phyloP scores from a whole-genome alignment of 176 grass and related monocot species.

The Themeda triandra region DNA sequence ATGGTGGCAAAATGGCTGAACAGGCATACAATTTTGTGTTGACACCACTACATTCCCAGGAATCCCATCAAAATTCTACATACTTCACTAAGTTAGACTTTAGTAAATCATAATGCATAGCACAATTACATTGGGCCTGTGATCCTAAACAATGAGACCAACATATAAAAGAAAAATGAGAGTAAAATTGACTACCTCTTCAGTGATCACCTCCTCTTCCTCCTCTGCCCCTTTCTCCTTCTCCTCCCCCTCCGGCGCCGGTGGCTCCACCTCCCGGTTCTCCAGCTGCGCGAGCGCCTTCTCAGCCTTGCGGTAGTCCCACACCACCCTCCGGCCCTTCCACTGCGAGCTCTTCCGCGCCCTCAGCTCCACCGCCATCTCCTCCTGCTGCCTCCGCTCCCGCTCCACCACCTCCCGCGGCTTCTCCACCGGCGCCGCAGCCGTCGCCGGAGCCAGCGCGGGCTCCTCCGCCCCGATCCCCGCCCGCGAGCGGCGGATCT shows the following conservation, averaged over 20 bases:
- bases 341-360: slow-evolving; percentile 68
- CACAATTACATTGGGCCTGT: background rate
- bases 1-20: background rate
- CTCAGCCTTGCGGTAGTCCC: slow-evolving; percentile 70
- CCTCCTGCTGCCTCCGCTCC: slow-evolving; percentile 46
- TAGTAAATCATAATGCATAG: background rate
- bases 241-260: slow-evolving; percentile 33
- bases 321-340: slow-evolving; percentile 50
- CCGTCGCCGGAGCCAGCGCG: background rate
- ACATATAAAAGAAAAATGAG: background rate
- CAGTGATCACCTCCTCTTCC: slow-evolving; percentile 76
- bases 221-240: slow-evolving; percentile 52
- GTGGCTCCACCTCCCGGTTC: slow-evolving; percentile 54
- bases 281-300: slow-evolving; percentile 70
- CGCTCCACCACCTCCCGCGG: slow-evolving; percentile 35
- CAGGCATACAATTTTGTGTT: background rate
- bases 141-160: background rate
- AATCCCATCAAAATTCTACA: background rate
- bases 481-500: slow-evolving; percentile 67
- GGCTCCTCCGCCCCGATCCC: slow-evolving; percentile 60
- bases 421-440: slow-evolving; percentile 13
- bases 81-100: background rate
- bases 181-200: slow-evolving; percentile 53
- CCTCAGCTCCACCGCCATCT: slow-evolving; percentile 67
- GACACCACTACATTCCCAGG: background rate